phyloP scores from a whole-genome alignment of 2,329 filamentous ascomycete genomes.

The Calonectria naviculata region DNA sequence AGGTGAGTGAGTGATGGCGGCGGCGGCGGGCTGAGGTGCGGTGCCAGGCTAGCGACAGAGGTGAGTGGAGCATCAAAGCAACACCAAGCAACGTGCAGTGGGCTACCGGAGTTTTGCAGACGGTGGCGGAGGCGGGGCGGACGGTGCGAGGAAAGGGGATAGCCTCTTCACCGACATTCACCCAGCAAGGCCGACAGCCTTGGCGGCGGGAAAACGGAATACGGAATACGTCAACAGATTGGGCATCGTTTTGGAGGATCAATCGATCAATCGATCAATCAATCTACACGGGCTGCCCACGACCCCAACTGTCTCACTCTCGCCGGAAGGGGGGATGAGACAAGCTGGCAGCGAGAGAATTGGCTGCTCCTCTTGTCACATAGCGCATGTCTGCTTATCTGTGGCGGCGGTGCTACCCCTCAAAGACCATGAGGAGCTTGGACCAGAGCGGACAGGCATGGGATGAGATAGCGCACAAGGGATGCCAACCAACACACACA shows the following conservation, averaged over 20 bases:
- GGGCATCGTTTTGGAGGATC: too few relatives aligned
- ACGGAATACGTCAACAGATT: too few relatives aligned
- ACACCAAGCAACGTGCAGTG: conserved; percentile 7
- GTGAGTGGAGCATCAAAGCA: conserved; percentile 16
- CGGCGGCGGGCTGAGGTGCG: not conserved
- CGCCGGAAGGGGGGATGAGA: too few relatives aligned
- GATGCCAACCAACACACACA: conserved; percentile 1
- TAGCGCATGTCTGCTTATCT: not conserved
- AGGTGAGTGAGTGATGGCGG: not conserved
- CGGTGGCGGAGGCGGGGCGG: conserved; percentile 18
- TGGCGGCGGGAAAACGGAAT: not conserved
- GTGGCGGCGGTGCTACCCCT: not conserved
- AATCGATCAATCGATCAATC: too few relatives aligned
- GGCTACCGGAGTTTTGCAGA: conserved; percentile 5
- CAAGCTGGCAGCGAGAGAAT: too few relatives aligned
- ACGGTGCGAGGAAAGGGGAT: not conserved
- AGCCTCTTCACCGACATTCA: conserved; percentile 27
- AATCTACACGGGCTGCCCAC: too few relatives aligned
- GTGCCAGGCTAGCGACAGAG: conserved; percentile 9
- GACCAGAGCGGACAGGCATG: not conserved
- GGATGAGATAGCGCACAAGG: not conserved
- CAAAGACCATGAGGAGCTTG: not conserved
- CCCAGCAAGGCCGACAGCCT: not conserved
- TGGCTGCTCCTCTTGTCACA: not conserved
- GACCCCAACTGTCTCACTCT: too few relatives aligned